Conservation (phyloP, 129 eudicot genomes). For the Chrysanthemum makinoi region DNA sequence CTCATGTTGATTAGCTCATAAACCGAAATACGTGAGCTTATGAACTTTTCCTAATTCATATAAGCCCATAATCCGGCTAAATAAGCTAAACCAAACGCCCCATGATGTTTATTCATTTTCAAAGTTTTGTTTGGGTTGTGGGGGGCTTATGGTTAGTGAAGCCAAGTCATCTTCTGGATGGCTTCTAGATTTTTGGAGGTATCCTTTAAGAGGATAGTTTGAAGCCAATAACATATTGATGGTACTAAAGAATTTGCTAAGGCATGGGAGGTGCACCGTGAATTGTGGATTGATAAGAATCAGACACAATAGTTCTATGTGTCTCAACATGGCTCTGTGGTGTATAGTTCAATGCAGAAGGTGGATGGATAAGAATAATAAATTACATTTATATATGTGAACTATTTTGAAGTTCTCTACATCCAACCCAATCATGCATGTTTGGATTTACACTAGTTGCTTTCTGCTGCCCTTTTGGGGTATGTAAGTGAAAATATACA, state of each 20-base stretch:
- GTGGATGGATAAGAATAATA: conserved; percentile 1
- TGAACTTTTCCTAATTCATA: too few species aligned
- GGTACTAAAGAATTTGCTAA: conserved; percentile 9
- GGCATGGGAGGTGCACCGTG: not conserved
- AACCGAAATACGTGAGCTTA: too few species aligned
- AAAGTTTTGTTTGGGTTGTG: not conserved
- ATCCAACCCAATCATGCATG: not conserved
- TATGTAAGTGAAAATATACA: too few species aligned
- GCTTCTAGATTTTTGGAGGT: conserved; percentile 8
- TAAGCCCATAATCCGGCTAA: too few species aligned
- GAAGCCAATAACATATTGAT: conserved; percentile 17
- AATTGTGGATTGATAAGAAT: not conserved
- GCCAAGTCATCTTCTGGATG: conserved; percentile 13
- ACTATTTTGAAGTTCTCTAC: not conserved
- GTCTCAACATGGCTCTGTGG: conserved; percentile 17
- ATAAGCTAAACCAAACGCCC: too few species aligned
- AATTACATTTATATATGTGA: conserved; percentile 5
- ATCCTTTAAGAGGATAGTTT: conserved; percentile 7
- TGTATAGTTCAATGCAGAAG: conserved; percentile 13
- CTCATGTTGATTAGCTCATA: too few species aligned
- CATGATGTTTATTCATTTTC: too few species aligned
- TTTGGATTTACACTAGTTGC: not conserved
- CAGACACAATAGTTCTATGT: not conserved
- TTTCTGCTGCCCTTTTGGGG: too few species aligned
- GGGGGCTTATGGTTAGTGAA: not conserved